Base-by-base conservation (phyloP, 2,329 filamentous ascomycete genomes). In the Botrytis hyacinthi region DNA sequence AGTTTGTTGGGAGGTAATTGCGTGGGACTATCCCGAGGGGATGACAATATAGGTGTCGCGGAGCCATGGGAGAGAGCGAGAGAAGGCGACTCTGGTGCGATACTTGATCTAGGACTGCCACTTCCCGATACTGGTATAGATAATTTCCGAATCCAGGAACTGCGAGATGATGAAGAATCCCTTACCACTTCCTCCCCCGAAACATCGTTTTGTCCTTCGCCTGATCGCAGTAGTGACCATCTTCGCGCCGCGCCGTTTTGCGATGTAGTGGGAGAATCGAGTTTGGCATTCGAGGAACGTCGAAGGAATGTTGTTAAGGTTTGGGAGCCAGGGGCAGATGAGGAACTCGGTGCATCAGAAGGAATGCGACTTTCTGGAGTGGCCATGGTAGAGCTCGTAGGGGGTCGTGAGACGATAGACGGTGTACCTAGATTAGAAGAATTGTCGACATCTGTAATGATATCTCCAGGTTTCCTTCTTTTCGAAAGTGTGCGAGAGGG, bases 131-230 rank as follows among this genome's bases (percentile, higher is more conserved):
- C 80, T 32, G 91, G 91, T 37, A 91, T 87, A 37, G 92, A 93
- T 57, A 94, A 83, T 68, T 91, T 89, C 77, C 89, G 88, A 76
- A 94, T 89, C 92, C 92, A 95, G 42, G 91, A 93, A 72, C 88
- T 85, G 79, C 85, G 87, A 48, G 89, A 91, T 26, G 89, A 90
- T 48, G 86, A 78, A 5, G 89, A 91, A 78, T 90, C 87, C 76
- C 88, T 78, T 40, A 73, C 77, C 44, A 62, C 73, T 66, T 77
- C 77, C 62, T 79, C 79, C 66, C 75, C 57, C 57, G 72, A 65
- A 68, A 62, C 75, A 74, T n/a, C 61, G 48, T n/a, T 76, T 67
- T 35, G 77, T 73, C 42, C 76, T 76, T 80, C 79, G 12, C 77
- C 78, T 37, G 76, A 73, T 69, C 75, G 75, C 44, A 78, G 72